Percentiles rank a stretch among this genome's conserved stretches.
These are phyloP conservation scores for Pichia exigua DNA, from an alignment of 805 yeast species.

Conservation along the genomic window DNA sequence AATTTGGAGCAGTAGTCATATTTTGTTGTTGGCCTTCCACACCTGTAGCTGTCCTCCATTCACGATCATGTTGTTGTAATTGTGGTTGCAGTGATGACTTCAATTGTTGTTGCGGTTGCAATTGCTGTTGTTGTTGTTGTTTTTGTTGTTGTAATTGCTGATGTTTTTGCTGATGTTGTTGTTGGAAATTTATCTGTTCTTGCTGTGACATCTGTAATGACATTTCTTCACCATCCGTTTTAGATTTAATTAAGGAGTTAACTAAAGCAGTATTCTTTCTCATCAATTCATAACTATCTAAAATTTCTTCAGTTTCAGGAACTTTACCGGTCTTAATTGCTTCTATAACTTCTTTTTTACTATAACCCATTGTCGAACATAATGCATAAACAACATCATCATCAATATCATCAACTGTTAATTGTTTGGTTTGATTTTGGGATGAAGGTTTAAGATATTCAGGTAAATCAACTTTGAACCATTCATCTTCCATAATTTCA, in stretches of 20 bases:
- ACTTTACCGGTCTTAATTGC: constrained; percentile 39
- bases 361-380: constrained; percentile 82
- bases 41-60: constrained; percentile 28
- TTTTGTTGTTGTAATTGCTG: background rate
- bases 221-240: constrained; percentile 1
- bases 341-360: constrained; percentile 71
- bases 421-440: constrained; percentile 25
- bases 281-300: constrained; percentile 80
- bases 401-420: constrained; percentile 42
- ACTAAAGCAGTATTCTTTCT: constrained; percentile 69
- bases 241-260: constrained; percentile 47
- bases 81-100: background rate
- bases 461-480: constrained; percentile 81
- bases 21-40: constrained; percentile 23
- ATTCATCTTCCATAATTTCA: constrained; percentile 87
- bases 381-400: constrained; percentile 70
- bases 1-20: constrained; percentile 42
- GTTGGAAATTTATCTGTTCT: constrained; percentile 8
- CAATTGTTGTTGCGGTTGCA: constrained; percentile 8
- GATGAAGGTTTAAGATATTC: constrained; percentile 67
- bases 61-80: constrained; percentile 7
- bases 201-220: constrained; percentile 2
- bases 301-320: constrained; percentile 60
- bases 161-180: background rate
- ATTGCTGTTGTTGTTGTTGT: background rate